Base-by-base conservation (phyloP, 2,329 filamentous ascomycete species). In the Botrytis cinerea region DNA sequence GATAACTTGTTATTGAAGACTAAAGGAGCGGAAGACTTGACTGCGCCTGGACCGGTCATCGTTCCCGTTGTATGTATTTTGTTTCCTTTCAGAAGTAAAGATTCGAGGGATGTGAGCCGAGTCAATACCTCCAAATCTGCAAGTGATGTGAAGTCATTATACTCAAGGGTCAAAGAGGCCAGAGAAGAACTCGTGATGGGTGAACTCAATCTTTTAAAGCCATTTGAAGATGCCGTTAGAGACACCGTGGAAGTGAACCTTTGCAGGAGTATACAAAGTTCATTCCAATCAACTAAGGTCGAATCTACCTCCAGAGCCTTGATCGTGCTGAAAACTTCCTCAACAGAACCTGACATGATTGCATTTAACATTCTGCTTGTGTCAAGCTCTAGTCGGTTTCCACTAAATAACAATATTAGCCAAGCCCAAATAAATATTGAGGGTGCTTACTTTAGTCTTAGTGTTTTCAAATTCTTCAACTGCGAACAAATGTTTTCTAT, bases 61-160 rank as follows among this genome's bases (percentile, higher is more conserved):
- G 72, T 63, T 48, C 48, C 77, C 84, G 97, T 92, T 68, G 85
- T 86, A 83, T 40, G 79, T 84, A 98, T 93, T 68, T 85, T 86
- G 83, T 97, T 97, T 69, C 91, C 90, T 78, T 97, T 95, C 70
- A 98, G 86, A 70, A 94, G 88, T 0, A 91, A 83, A 71, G 86
- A 88, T 67, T 87, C 86, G 20, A 93, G 85, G 46, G 84, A 83
- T 1, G 81, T 79, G 38, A 92, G 82, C 35, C 80, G 76, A 4
- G 85, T 78, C 7, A 95, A 84, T 40, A 86, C 83, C 4, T 83
- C 80, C 5, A 95, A 77, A 67, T 90, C 87, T 1, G 85, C 83
- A 32, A 95, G 81, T 12, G 85, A 83, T 1, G 84, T 84, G 79
- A 96, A 91, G 43, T 87, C 83, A 80, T 96, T 96, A 81, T 89